Evolutionary conservation across 2,329 filamentous ascomycete genomes (phyloP).

Genomic region (Aspergillus uvarum): DNA sequence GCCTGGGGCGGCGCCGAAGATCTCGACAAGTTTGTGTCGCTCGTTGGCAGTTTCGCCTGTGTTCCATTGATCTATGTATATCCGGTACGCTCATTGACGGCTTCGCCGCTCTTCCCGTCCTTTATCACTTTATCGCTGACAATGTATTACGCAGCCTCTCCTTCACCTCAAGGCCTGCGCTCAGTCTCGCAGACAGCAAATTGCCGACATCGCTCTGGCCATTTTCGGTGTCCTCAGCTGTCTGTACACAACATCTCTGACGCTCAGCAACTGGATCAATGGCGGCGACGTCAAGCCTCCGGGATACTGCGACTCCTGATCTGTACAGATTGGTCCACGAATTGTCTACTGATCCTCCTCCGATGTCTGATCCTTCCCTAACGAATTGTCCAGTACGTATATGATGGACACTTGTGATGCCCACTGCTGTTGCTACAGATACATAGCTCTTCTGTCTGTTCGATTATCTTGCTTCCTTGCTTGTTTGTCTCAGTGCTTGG

Average conservation of each 20-base stretch:
- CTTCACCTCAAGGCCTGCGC: conserved; percentile 84
- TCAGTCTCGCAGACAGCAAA: conserved; percentile 63
- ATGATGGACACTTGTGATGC: conserved; percentile 13
- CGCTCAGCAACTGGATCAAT: conserved; percentile 79
- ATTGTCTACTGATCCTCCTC: neutral
- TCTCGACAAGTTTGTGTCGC: conserved; percentile 93
- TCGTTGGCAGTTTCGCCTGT: conserved; percentile 96
- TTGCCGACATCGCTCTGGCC: conserved; percentile 72
- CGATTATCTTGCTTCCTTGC: neutral
- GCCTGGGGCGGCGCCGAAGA: conserved; percentile 92
- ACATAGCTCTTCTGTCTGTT: conserved; percentile 1
- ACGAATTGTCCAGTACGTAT: conserved; percentile 6
- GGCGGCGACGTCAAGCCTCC: conserved; percentile 55
- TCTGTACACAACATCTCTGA: conserved; percentile 86
- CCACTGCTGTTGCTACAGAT: conserved; percentile 2
- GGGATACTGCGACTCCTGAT: conserved; percentile 61
- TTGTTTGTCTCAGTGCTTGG: neutral
- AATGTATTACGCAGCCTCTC: conserved; percentile 63
- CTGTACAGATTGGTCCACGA: conserved; percentile 3
- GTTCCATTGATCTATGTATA: conserved; percentile 97
- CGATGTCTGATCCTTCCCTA: neutral
- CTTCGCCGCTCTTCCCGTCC: neutral
- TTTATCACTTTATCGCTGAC: conserved; percentile 6
- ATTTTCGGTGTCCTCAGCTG: conserved; percentile 84
- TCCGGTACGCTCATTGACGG: conserved; percentile 65